Evolutionary conservation across 73 alveolate genomes (phyloP).

Genomic region (Breviolum minutum): DNA sequence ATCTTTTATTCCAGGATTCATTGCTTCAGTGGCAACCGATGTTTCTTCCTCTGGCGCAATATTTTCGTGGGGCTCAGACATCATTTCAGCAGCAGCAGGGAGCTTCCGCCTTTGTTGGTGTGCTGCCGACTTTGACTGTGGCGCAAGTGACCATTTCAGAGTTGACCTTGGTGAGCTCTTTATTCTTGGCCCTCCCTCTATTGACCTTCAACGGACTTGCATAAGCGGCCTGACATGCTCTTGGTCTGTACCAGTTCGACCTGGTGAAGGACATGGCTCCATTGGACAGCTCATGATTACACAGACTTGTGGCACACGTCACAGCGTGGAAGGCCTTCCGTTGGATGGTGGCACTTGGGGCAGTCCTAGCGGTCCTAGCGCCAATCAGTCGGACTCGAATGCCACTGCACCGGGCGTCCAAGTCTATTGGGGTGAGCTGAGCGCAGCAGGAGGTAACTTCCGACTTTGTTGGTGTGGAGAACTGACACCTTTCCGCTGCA

Average conservation of each 20-base stretch:
- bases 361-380: too few relatives aligned
- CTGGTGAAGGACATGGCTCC: not conserved
- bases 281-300: not conserved
- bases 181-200: conserved; percentile 49
- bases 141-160: not conserved
- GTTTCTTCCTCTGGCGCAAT: not conserved
- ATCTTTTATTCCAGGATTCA: conserved; percentile 2
- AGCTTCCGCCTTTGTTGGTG: conserved; percentile 79
- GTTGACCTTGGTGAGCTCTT: conserved; percentile 24
- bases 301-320: conserved; percentile 10
- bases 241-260: conserved; percentile 15
- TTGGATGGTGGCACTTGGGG: not conserved
- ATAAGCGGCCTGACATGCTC: conserved; percentile 41
- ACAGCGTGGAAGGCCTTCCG: not conserved
- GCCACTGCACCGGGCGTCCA: not conserved
- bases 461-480: conserved; percentile 67
- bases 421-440: not conserved
- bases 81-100: conserved; percentile 35
- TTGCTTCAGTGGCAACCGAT: not conserved
- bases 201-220: conserved; percentile 31
- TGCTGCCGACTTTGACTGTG: conserved; percentile 33
- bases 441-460: conserved; percentile 10
- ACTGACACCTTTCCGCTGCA: not conserved
- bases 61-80: conserved; percentile 46
- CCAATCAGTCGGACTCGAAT: too few relatives aligned